Base-by-base conservation (phyloP, 1,284 basidiomycete genomes). In the Amylostereum chailletii region DNA sequence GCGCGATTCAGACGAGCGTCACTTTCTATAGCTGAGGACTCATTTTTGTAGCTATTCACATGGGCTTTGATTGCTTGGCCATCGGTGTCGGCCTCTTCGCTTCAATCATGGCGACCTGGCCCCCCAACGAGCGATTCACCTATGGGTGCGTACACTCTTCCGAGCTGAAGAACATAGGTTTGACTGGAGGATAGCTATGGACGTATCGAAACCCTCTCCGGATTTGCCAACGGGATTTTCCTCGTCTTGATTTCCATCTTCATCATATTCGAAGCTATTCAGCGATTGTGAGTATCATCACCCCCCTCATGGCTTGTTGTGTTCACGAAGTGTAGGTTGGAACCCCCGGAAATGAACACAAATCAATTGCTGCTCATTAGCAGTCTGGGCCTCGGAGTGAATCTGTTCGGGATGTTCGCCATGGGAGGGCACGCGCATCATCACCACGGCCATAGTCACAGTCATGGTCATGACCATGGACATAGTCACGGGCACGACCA, bases 51-150 rank as follows among this genome's bases (percentile, higher is more conserved):
- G 95, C 96, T 9, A 99, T 99, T 46, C 96, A 99, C 64, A 99
- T 99, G 96, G 91, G 94, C 29, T 99, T 99, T 60, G 96, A 99
- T 69, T 99, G 96, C 62, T 86, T 97, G 72, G 95, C 95, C 1
- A 93, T 99, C 50, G 95, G 83, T 0, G 92, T 99, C 57, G 96
- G 96, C 1, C 74, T 99, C 1, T 86, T 97, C 54, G 96, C 96
- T 2, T 94, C 91, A 30, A 91, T 99, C 8, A 98, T 98, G 86
- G 92, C 94, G 1, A 94, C 89, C 3, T 99, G 96, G 96, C 85
- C 90, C 42, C 90, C 92, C 1, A 94, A 99, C 67, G 85, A 89
- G 56, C 76, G 82, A 27, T 99, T 95, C 67, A 98, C 96, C 6
- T 99, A 96, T 63, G 96, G 95, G 87, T 89, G 57, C 50, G 79